Evolutionary conservation across 768 basidiomycete species (phyloP), one percentile per base, ranked within the genome.

Genomic region (Nidularia pulvinata): DNA sequence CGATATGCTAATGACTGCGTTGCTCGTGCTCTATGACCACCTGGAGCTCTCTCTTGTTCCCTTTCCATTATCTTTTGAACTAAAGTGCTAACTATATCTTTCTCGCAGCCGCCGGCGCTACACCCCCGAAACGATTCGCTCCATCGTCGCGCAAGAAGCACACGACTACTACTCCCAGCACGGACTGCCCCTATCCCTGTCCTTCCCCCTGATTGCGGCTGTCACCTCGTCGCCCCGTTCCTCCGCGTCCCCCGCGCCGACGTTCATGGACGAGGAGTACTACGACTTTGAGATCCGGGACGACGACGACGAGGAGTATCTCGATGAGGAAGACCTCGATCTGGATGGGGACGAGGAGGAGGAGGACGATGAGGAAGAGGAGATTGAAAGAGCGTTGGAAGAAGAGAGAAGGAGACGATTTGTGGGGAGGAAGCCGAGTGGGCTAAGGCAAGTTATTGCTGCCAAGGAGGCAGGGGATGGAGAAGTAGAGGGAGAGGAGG

Each of bases 81-180:
- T 7, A 19, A 46, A 7, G 48, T 42, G 42, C 22, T 7, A 14
- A 4, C 45, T 42, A 47, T 11, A 5, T 30, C 25, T 52, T 33
- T 22, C 7, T 39, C 11, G 39, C 36, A 67, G 65, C 32, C 53
- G 59, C 19, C 52, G 60, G 10, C 54, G 57, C 16, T 67, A 67
- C 37, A 56, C 61, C 1, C 61, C 65, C 3, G 59, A 62, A 11
- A 60, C 59, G 4, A 61, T 67, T 30, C 64, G 65, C 34, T 55
- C 55, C 16, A 56, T 67, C 46, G 59, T 60, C 14, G 64, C 54
- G 13, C 62, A 67, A 49, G 61, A 65, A 44, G 64, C 65, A 13
- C 59, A 62, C 19, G 64, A 62, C 37, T 65, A 65, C 49, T 64
- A 58, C 50, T 47, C 54, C n/a, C 48, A 49, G 7, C 56, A 60